These are phyloP conservation scores for Calonectria hongkongensis DNA, from an alignment of 2,329 filamentous ascomycete genomes.

Conservation along the genomic window DNA sequence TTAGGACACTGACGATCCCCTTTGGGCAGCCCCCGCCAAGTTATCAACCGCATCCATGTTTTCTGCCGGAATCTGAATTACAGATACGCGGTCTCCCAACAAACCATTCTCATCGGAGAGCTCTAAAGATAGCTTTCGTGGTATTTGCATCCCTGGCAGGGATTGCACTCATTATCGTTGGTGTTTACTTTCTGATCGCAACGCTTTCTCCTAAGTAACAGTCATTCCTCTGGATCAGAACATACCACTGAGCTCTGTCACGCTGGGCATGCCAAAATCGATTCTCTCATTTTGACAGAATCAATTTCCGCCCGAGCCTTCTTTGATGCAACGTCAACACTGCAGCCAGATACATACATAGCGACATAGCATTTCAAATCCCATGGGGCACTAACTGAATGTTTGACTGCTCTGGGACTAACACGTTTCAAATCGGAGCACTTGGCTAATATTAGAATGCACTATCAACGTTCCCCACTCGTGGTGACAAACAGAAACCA, in stretches of 20 bases:
- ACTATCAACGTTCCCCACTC: neutral
- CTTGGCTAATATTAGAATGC: neutral
- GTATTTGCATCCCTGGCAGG: too few relatives aligned
- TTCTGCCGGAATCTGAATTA: too few relatives aligned
- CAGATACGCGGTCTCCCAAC: neutral
- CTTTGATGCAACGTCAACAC: neutral
- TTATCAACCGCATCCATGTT: too few relatives aligned
- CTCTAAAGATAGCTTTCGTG: too few relatives aligned
- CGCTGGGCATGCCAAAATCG: neutral
- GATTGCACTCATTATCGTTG: too few relatives aligned
- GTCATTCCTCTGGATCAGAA: neutral
- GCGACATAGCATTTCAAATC: neutral
- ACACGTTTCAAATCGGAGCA: neutral
- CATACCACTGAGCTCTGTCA: neutral
- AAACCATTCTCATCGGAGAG: neutral
- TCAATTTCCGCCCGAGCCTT: too few relatives aligned
- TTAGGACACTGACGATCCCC: neutral
- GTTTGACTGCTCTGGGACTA: neutral
- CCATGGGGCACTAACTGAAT: neutral
- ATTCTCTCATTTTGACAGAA: neutral
- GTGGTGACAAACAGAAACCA: constrained; percentile 1
- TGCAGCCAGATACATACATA: neutral
- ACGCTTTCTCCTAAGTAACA: neutral
- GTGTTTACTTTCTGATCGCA: neutral
- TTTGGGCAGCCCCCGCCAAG: neutral